Evolutionary conservation across 352 stramenopile species (phyloP), one percentile per base, ranked within the genome.

Genomic region (Globisporangium orthogonon): DNA sequence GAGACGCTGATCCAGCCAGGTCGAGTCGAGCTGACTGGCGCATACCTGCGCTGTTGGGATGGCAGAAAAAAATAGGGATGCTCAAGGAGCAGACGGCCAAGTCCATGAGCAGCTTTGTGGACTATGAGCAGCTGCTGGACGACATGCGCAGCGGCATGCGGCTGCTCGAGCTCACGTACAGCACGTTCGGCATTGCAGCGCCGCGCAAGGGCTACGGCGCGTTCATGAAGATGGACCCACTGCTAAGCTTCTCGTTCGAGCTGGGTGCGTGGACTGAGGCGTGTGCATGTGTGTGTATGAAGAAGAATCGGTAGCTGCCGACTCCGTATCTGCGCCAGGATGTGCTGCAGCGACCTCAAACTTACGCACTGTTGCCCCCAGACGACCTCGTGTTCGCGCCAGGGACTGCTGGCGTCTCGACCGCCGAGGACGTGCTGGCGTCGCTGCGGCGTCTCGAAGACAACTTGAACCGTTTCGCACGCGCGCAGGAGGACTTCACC

Each of bases 21-120:
- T 31, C 49, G 6, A 17, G 23, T 23, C 47, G 28, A 4, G 43
- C 48, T 53, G 6, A 17, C 31, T 23, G 23, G 23, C 1, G 23
- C 23, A 23, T 23, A 23, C 23, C 23, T 23, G 37, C 10, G 10
- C 3, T 9, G 33, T 9, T 9, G 23, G 44, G 6, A n/a, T 28
- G 28, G 11, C 52, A 88, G 80, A 67, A 67, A 23, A 89, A 91
- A 51, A 62, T 91, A n/a, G 81, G 81, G 0, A 73, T 81, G 66
- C 37, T 91, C 9, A 91, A 89, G 67, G 64, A 88, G 41, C 47
- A 88, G 43, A 73, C 70, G 14, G 78, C 74, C 31, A 67, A 69
- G 60, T 74, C 66, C 35, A 61, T 72, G 37, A 52, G 55, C 14
- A 46, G 37, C 17, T 76, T 75, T 50, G 37, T 33, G 9, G 61